Conservation (phyloP, 768 basidiomycete species). For the Dioszegia aurantiaca region DNA sequence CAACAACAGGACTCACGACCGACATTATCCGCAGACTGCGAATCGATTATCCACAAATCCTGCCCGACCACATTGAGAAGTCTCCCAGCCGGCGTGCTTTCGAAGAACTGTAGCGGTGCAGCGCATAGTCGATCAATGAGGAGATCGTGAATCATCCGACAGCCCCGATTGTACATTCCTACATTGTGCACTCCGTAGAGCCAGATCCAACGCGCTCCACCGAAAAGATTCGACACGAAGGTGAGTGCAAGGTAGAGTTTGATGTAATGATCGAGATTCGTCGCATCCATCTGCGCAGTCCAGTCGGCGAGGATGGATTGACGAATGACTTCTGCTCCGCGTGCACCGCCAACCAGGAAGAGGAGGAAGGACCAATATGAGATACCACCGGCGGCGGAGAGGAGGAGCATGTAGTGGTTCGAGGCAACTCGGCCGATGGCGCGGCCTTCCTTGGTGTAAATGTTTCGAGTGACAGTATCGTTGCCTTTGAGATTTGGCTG, state of each 20-base stretch:
- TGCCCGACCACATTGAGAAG: conserved; percentile 46
- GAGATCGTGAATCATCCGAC: conserved; percentile 30
- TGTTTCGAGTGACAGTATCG: neutral
- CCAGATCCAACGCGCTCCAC: conserved; percentile 43
- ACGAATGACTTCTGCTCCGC: conserved; percentile 24
- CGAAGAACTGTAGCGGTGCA: conserved; percentile 43
- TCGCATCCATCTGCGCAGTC: conserved; percentile 35
- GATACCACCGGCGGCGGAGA: conserved; percentile 35
- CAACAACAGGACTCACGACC: conserved; percentile 31
- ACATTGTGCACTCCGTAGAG: conserved; percentile 42
- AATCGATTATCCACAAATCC: conserved; percentile 41
- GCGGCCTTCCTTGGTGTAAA: conserved; percentile 7
- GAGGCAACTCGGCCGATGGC: conserved; percentile 31
- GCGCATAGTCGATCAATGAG: conserved; percentile 26
- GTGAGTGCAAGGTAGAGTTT: conserved; percentile 26
- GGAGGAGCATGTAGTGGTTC: conserved; percentile 35
- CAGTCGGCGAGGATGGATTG: conserved; percentile 34
- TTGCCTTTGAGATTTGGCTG: neutral
- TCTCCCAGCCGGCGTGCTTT: conserved; percentile 40
- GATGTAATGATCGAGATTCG: conserved; percentile 34
- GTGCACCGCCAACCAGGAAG: conserved; percentile 23
- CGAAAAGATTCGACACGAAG: conserved; percentile 12
- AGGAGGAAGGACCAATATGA: conserved; percentile 43
- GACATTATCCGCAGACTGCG: conserved; percentile 35
- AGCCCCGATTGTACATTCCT: conserved; percentile 34